Percentiles rank a stretch among this genome's conserved stretches.
These are phyloP conservation scores for Fragaria vesca DNA, from an alignment of 306 rosid genomes.

Conservation along the genomic window DNA sequence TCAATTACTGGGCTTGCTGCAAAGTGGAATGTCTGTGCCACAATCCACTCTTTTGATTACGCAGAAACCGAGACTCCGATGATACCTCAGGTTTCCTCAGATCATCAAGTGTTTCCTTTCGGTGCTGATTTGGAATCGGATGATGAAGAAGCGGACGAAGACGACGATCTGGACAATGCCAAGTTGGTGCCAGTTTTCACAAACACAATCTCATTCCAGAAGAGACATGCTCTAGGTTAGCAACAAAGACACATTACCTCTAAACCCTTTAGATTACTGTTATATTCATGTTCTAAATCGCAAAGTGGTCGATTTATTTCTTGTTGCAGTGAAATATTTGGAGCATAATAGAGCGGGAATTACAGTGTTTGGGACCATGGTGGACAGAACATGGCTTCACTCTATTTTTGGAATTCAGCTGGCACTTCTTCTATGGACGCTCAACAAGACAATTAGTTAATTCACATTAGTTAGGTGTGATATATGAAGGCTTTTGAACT, in stretches of 20 bases:
- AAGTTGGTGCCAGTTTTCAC: conserved; percentile 60
- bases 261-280: not conserved
- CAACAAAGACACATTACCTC: not conserved
- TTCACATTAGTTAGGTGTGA: not conserved
- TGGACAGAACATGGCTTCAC: conserved; percentile 88
- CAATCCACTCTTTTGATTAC: conserved; percentile 66
- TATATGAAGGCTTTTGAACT: not conserved
- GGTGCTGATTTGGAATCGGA: conserved; percentile 44
- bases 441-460: conserved; percentile 70
- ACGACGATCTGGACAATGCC: conserved; percentile 70
- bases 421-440: conserved; percentile 84
- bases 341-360: conserved; percentile 87
- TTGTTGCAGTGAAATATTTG: conserved; percentile 74
- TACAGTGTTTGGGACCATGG: conserved; percentile 75
- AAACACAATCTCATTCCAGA: conserved; percentile 74
- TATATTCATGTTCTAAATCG: not conserved
- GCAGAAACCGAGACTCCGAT: conserved; percentile 55
- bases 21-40: conserved; percentile 84
- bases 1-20: conserved; percentile 76
- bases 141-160: conserved; percentile 59
- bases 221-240: conserved; percentile 88
- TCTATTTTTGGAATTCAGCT: conserved; percentile 79
- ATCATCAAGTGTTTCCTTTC: conserved; percentile 32
- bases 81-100: conserved; percentile 26
- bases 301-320: not conserved